Conservation (phyloP, 164 flowering plant species). For the Umbilicus rupestris region DNA sequence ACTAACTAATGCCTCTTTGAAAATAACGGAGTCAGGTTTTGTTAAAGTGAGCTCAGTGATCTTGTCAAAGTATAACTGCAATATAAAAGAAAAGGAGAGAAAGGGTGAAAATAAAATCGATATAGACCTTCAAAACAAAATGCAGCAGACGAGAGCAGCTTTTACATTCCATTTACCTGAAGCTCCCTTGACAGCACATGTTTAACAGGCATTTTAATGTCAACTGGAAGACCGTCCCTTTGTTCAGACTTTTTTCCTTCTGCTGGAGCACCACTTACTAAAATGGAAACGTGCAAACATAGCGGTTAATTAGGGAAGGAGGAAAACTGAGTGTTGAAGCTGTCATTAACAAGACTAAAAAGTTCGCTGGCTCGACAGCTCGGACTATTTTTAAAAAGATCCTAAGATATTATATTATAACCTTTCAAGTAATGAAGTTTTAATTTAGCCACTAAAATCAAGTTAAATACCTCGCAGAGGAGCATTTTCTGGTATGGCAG, state of each 20-base stretch:
- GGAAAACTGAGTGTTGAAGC: not conserved
- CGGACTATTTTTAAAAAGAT: not conserved
- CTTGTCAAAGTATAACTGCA: slow-evolving; percentile 91
- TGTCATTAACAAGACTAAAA: not conserved
- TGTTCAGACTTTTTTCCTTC: slow-evolving; percentile 49
- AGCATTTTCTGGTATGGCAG: slow-evolving; percentile 96
- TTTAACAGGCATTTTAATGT: slow-evolving; percentile 74
- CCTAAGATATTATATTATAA: not conserved
- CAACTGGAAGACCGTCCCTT: slow-evolving; percentile 65
- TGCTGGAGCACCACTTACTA: slow-evolving; percentile 33
- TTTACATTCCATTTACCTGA: slow-evolving; percentile 38
- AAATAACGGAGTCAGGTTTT: slow-evolving; percentile 53
- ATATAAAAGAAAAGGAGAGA: slow-evolving; percentile 18
- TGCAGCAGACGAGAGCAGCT: not conserved
- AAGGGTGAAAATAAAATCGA: slow-evolving; percentile 1
- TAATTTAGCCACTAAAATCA: not conserved
- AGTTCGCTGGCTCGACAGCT: too few relatives aligned
- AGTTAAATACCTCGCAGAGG: slow-evolving; percentile 52
- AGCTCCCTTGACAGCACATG: slow-evolving; percentile 89
- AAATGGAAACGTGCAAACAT: not conserved
- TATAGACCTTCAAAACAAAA: not conserved
- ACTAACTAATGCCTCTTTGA: slow-evolving; percentile 70
- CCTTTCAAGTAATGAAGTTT: not conserved
- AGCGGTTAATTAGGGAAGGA: not conserved
- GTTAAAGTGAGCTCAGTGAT: slow-evolving; percentile 68